These are phyloP conservation scores for Fusarium nodosum DNA, from an alignment of 2,329 filamentous ascomycete species.

Conservation along the genomic window DNA sequence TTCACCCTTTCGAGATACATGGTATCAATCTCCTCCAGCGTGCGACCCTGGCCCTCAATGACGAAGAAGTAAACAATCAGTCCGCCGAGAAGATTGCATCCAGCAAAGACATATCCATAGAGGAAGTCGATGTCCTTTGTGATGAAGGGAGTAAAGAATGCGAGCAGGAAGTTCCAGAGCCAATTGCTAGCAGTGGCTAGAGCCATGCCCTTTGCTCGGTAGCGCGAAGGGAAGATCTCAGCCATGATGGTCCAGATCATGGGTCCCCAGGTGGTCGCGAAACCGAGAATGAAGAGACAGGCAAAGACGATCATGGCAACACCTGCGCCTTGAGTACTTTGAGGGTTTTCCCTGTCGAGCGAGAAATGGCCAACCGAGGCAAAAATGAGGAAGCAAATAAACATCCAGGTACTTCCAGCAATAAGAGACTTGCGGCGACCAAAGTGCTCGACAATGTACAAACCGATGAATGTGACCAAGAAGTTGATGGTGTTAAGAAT, in stretches of 20 bases:
- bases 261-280: conserved; percentile 76
- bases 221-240: conserved; percentile 74
- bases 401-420: conserved; percentile 72
- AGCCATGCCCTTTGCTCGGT: conserved; percentile 72
- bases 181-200: conserved; percentile 73
- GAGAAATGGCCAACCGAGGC: conserved; percentile 66
- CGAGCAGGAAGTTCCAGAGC: conserved; percentile 80
- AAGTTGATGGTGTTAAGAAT: conserved; percentile 78
- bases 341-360: conserved; percentile 56
- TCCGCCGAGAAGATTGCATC: conserved; percentile 74
- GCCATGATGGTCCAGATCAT: conserved; percentile 75
- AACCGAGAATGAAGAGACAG: conserved; percentile 73
- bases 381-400: conserved; percentile 71
- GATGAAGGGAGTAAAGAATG: conserved; percentile 86
- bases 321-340: conserved; percentile 60
- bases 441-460: conserved; percentile 78
- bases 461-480: conserved; percentile 73
- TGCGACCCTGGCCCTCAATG: conserved; percentile 78
- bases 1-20: conserved; percentile 78
- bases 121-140: conserved; percentile 77
- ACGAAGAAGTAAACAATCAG: conserved; percentile 82
- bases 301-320: conserved; percentile 74
- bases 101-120: conserved; percentile 83
- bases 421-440: conserved; percentile 75
- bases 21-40: conserved; percentile 83